These are phyloP conservation scores for Aspergillus sp. DNA, from an alignment of 2,329 filamentous ascomycete species.

Conservation along the genomic window DNA sequence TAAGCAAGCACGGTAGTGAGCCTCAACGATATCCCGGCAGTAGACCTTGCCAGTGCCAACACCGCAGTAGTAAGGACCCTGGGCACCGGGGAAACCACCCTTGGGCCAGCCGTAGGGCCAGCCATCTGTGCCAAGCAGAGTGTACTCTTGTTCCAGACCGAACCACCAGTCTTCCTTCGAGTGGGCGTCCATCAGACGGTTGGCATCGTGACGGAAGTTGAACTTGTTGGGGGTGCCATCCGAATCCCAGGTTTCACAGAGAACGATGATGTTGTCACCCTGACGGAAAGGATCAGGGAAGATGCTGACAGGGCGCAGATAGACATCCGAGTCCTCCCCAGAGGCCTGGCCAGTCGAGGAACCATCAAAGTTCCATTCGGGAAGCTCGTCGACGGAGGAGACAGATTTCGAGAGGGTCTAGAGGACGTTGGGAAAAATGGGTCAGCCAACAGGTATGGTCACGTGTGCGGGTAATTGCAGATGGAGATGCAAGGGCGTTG, in stretches of 20 bases:
- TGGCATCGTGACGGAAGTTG: constrained; percentile 92
- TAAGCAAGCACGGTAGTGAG: constrained; percentile 83
- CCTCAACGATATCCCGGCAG: constrained; percentile 95
- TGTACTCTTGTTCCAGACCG: constrained; percentile 97
- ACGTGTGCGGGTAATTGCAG: constrained; percentile 24
- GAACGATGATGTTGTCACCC: constrained; percentile 85
- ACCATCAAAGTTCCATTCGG: constrained; percentile 78
- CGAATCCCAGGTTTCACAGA: constrained; percentile 87
- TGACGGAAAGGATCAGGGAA: constrained; percentile 88
- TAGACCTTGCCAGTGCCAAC: constrained; percentile 95
- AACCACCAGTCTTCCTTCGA: constrained; percentile 86
- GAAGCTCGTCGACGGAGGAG: constrained; percentile 54
- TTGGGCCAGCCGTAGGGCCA: constrained; percentile 89
- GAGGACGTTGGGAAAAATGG: constrained; percentile 1
- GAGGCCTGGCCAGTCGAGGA: constrained; percentile 88
- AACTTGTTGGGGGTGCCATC: constrained; percentile 96
- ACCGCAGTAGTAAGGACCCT: constrained; percentile 97
- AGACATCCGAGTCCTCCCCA: constrained; percentile 94
- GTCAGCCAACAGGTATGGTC: constrained; percentile 6
- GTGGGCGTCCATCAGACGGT: constrained; percentile 82
- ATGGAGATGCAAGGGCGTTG: constrained; percentile 6
- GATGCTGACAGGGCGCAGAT: constrained; percentile 81
- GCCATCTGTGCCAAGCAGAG: constrained; percentile 73
- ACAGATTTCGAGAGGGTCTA: constrained; percentile 58
- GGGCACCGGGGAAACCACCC: constrained; percentile 81